Percentiles rank a stretch among this genome's conserved stretches.
phyloP scores from a whole-genome alignment of 108 stramenopile genomes.

The Ochromonas danica region DNA sequence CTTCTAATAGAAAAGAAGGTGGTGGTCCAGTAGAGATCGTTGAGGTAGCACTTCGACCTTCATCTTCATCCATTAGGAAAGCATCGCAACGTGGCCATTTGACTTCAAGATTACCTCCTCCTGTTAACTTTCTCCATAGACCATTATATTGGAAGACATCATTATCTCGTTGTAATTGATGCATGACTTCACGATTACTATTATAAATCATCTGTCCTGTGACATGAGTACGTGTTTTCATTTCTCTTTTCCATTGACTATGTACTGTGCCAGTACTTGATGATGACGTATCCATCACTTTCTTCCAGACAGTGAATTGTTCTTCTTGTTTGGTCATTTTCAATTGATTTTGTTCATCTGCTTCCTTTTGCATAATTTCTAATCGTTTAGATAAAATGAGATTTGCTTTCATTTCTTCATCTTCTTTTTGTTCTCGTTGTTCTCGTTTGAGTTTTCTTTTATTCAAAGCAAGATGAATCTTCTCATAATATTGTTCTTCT shows the following conservation, averaged over 20 bases:
- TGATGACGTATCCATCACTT: neutral
- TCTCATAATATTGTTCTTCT: conserved; percentile 1
- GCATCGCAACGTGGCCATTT: neutral
- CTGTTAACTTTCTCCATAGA: neutral
- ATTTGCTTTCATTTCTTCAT: neutral
- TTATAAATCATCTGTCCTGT: neutral
- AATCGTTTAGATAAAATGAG: neutral
- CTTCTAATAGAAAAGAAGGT: neutral
- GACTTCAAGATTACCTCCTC: neutral
- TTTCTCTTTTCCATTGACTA: neutral
- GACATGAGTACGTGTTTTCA: neutral
- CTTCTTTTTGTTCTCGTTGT: neutral
- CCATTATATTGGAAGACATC: neutral
- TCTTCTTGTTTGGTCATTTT: neutral
- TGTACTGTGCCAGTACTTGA: neutral
- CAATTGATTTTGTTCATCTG: neutral
- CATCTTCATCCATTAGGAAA: neutral
- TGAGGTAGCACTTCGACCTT: neutral
- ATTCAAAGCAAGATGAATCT: neutral
- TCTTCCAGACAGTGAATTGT: neutral
- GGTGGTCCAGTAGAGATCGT: neutral
- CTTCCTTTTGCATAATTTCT: neutral
- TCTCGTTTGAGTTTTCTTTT: neutral
- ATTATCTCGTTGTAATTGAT: neutral
- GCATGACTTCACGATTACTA: neutral